A percentile compares a stretch with the other conserved stretches of the same genome.
phyloP scores from a whole-genome alignment of 2,329 filamentous ascomycete species.

The Elsinoe ampelina region DNA sequence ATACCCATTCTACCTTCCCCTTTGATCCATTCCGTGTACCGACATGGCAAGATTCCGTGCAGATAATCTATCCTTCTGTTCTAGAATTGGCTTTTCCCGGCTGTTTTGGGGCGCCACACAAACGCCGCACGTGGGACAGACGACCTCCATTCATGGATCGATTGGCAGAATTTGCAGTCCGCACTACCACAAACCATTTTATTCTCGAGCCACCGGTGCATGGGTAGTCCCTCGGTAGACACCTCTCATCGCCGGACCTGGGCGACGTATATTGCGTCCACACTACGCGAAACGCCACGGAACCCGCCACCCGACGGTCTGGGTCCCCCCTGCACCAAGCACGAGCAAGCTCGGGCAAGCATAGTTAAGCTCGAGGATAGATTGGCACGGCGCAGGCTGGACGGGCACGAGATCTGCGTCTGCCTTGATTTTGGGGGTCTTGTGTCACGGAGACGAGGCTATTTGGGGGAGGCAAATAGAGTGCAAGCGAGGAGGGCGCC shows the following conservation, averaged over 20 bases:
- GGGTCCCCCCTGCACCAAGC: neutral
- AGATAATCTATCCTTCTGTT: neutral
- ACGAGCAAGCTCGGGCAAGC: neutral
- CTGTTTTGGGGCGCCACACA: neutral
- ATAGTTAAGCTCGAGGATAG: conserved; percentile 1
- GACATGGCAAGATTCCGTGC: neutral
- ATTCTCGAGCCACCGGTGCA: neutral
- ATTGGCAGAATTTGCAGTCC: neutral
- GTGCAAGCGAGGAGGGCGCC: neutral
- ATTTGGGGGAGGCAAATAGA: too few relatives aligned
- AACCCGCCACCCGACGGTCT: neutral
- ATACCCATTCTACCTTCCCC: neutral
- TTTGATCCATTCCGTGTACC: neutral
- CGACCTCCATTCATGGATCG: neutral
- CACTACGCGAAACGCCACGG: too few relatives aligned
- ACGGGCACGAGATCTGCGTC: neutral
- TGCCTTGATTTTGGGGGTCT: neutral
- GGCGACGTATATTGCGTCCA: too few relatives aligned
- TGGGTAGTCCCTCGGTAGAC: neutral
- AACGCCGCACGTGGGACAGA: conserved; percentile 1
- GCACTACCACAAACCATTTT: neutral
- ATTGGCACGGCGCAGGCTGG: neutral
- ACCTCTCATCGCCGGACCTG: too few relatives aligned
- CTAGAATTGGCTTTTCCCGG: neutral
- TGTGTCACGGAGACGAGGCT: too few relatives aligned